Base-by-base conservation (phyloP, 139 green algal species). In the Coccomyxa sp. region DNA sequence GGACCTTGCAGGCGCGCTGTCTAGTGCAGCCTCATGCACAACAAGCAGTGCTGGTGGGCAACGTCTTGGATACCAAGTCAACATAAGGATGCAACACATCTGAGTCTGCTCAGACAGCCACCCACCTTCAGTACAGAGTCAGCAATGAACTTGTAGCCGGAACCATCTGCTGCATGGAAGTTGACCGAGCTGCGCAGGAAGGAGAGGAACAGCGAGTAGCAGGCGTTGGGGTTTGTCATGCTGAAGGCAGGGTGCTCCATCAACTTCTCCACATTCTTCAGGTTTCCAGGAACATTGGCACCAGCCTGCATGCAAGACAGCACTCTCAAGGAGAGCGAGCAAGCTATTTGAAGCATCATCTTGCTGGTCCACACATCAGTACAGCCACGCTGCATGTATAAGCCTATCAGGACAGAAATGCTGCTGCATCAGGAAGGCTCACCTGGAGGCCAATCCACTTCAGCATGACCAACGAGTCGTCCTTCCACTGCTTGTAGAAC, bases 181-280 rank as follows among this genome's bases (percentile, higher is more conserved):
- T 98, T 99, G 68, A 95, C 84, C 5, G 94, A 81, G 24, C 87
- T 92, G 76, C 82, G 87, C 24, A 91, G 78, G 83, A 97, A 96
- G 7, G 82, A 89, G 39, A 95, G 75, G 89, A 95, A 95, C 9
- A 97, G 80, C 2, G 85, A 89, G 82, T 89, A 91, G 84, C 84
- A 89, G 83, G 76, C 91, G 91, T 99, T 99, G 78, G 96, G 96
- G 84, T 98, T 99, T 54, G 84, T 94, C 74, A 98, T 94, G 85
- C 91, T 87, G 82, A 98, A 98, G 18, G 92, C 89, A 7, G 92
- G 90, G 87, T 98, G 90, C 7, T 91, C 74, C 79, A 95, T 77
- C 50, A 99, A 89, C 36, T 55, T 58, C 75, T 86, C 79, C 50
- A 98, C 92, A 10, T 87, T 78, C 5, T 34, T 64, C 33, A 97